A percentile compares a stretch with the other conserved stretches of the same genome.
Evolutionary conservation across 2,329 filamentous ascomycete species (phyloP).

Genomic region (Nakataea oryzae): DNA sequence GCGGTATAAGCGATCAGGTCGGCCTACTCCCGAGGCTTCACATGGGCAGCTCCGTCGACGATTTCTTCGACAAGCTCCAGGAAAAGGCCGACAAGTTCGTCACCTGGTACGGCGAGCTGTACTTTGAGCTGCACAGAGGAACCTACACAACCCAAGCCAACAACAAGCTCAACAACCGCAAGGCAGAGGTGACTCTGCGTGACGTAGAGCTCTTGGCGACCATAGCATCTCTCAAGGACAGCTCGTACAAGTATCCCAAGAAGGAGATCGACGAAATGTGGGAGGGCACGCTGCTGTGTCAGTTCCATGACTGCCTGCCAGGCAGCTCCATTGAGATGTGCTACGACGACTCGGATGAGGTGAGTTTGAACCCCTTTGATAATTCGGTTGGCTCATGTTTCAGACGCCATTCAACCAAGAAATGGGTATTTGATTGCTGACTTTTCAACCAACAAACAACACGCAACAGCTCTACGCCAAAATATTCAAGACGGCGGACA

Average conservation of each 20-base stretch:
- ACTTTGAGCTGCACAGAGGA: slow-evolving; percentile 93
- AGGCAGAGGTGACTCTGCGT: slow-evolving; percentile 72
- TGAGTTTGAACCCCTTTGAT: slow-evolving; percentile 18
- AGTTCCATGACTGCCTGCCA: slow-evolving; percentile 95
- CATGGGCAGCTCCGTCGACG: slow-evolving; percentile 82
- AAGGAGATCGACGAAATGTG: slow-evolving; percentile 92
- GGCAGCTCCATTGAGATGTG: slow-evolving; percentile 97
- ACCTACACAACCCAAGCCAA: slow-evolving; percentile 97
- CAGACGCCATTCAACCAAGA: background rate
- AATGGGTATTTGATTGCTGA: slow-evolving; percentile 12
- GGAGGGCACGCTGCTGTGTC: slow-evolving; percentile 83
- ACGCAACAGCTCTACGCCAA: slow-evolving; percentile 59
- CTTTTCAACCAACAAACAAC: background rate
- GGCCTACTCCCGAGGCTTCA: slow-evolving; percentile 79
- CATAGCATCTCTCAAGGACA: slow-evolving; percentile 63
- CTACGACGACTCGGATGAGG: slow-evolving; percentile 87
- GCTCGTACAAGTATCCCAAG: slow-evolving; percentile 81
- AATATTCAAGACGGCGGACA: slow-evolving; percentile 68
- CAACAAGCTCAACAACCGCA: slow-evolving; percentile 91
- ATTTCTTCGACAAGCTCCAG: slow-evolving; percentile 83
- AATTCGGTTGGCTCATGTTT: background rate
- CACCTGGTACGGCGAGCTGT: slow-evolving; percentile 96
- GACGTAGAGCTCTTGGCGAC: slow-evolving; percentile 85
- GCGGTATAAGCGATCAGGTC: slow-evolving; percentile 80
- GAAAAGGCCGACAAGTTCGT: slow-evolving; percentile 70